Conservation (phyloP, 2,329 filamentous ascomycete genomes). For the Aureobasidium sp. region DNA sequence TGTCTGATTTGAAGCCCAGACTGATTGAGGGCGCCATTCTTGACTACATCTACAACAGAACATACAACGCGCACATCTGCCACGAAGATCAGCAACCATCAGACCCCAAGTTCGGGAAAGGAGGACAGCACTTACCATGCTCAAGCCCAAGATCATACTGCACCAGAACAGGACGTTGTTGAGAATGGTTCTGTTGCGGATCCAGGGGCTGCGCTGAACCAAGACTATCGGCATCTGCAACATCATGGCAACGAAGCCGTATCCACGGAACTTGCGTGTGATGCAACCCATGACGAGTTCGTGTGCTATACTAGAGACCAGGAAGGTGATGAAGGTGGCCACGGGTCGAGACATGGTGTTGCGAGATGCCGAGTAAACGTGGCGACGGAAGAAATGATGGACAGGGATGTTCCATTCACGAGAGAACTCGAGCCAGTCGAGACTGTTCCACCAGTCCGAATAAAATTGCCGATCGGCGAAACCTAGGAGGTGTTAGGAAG, state of each 20-base stretch:
- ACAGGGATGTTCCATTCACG: slow-evolving; percentile 98
- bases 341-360: slow-evolving; percentile 66
- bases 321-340: slow-evolving; percentile 84
- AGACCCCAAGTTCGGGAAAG: slow-evolving; percentile 17
- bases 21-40: neutral
- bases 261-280: slow-evolving; percentile 90
- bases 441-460: slow-evolving; percentile 63
- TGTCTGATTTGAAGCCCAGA: neutral
- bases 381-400: slow-evolving; percentile 87
- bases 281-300: slow-evolving; percentile 98
- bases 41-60: slow-evolving; percentile 41
- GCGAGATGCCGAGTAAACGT: slow-evolving; percentile 82
- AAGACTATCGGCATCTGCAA: slow-evolving; percentile 92
- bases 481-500: slow-evolving; percentile 30
- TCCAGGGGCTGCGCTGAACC: slow-evolving; percentile 72
- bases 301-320: slow-evolving; percentile 82
- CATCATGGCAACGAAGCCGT: slow-evolving; percentile 94
- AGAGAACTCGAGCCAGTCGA: slow-evolving; percentile 84
- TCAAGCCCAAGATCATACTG: slow-evolving; percentile 32
- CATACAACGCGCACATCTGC: slow-evolving; percentile 55
- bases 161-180: slow-evolving; percentile 46
- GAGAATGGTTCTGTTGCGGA: slow-evolving; percentile 66
- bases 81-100: slow-evolving; percentile 18
- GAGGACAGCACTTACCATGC: slow-evolving; percentile 24
- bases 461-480: slow-evolving; percentile 96